Evolutionary conservation across 768 basidiomycete genomes (phyloP), one percentile per base, ranked within the genome.

Genomic region (Pleurotus pulmonarius): DNA sequence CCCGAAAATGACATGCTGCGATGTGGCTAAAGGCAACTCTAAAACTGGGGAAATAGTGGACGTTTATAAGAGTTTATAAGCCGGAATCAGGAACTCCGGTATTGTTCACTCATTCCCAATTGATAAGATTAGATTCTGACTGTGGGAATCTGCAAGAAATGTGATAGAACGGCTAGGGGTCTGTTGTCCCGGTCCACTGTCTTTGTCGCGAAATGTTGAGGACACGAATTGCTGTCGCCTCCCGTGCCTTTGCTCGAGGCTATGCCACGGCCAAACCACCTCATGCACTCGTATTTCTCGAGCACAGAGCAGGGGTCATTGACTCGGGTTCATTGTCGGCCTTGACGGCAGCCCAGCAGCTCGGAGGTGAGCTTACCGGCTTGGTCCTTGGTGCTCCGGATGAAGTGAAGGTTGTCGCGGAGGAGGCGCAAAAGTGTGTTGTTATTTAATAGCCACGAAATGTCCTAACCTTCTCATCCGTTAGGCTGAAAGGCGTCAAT

Each of bases 271-370:
- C 80, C 20, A 56, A 79, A 4, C 74, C 84, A 29, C 85, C 89
- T 0, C 87, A 90, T 70, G 85, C 89, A 1, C 83, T 97, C 3
- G 86, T 97, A n/a, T 87, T 92, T 61, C 77, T 98, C 46, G 96
- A 98, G 70, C 94, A 98, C 67, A 82, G 83, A 46, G 77, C 83
- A 48, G 93, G 93, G 38, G 78, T 82, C 57, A 80, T 98, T 60
- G 92, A 94, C 57, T 81, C 93, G 1, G 87, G 85, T 12, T 91
- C 91, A 12, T 78, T 98, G 56, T 94, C 91, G 34, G 96, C 97
- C 22, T 74, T 99, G 60, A 92, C 94, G 1, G 97, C 97, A 43
- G 97, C 95, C 1, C 76, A 83, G 56, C 81, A 87, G 61, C 80
- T 98, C 1, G 93, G 93, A 45, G 94, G 94, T 3, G 77, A 90